These are phyloP conservation scores for Tilletia horrida DNA, from an alignment of 1,284 basidiomycete species.

Conservation along the genomic window DNA sequence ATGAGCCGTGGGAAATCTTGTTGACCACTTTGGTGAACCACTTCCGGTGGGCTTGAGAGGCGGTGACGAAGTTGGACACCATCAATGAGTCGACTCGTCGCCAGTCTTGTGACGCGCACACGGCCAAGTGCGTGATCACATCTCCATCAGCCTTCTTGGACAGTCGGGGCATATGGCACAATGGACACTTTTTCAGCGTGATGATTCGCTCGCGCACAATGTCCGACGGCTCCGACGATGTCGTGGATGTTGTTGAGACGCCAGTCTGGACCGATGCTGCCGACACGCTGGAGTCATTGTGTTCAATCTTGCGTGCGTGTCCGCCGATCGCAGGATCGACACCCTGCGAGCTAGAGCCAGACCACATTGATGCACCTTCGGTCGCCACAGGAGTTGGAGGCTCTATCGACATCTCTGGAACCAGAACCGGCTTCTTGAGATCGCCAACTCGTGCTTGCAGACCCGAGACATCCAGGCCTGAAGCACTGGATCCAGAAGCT, in stretches of 20 bases:
- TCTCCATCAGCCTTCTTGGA: conserved; percentile 84
- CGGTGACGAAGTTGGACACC: conserved; percentile 92
- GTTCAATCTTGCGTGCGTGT: conserved; percentile 25
- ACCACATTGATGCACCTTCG: neutral
- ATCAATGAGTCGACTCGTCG: conserved; percentile 67
- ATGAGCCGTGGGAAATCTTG: conserved; percentile 72
- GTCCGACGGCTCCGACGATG: neutral
- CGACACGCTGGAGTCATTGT: conserved; percentile 29
- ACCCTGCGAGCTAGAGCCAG: conserved; percentile 19
- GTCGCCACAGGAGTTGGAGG: conserved; percentile 8
- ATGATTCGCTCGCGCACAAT: conserved; percentile 71
- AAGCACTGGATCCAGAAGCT: neutral
- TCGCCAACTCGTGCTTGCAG: conserved; percentile 24
- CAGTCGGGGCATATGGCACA: conserved; percentile 83
- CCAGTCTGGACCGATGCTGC: conserved; percentile 24
- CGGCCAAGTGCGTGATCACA: conserved; percentile 79
- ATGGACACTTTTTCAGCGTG: conserved; percentile 86
- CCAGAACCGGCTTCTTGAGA: neutral
- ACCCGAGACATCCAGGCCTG: conserved; percentile 33
- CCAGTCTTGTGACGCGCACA: conserved; percentile 89
- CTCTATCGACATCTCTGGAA: conserved; percentile 19
- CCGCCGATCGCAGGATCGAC: conserved; percentile 22
- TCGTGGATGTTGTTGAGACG: neutral
- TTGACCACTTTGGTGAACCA: conserved; percentile 85
- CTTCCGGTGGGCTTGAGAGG: conserved; percentile 91